Evolutionary conservation across 352 stramenopile genomes (phyloP), one percentile per base, ranked within the genome.

Genomic region (Phytopythium montanum): DNA sequence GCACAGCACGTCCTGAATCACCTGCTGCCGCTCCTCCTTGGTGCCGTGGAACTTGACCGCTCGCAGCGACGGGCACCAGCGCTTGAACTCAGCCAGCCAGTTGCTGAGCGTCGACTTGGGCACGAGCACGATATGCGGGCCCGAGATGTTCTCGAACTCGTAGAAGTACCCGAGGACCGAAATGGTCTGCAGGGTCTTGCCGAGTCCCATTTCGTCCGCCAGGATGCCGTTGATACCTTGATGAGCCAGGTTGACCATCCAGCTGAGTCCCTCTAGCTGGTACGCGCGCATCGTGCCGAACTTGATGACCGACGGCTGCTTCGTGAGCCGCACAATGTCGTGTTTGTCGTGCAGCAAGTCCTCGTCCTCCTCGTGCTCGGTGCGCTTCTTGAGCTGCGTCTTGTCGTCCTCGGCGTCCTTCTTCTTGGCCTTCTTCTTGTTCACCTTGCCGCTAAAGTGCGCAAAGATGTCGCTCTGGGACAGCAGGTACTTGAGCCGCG

Each of bases 151-250:
- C 38, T 95, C 79, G 42, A 87, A 95, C 66, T 95, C 85, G 31
- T 74, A 67, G 36, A 94, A 92, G 58, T 96, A 96, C 5, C 62
- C 87, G 26, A 96, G 66, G 59, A 96, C 84, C 0, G 87, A 96
- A 54, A 96, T 96, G 23, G 87, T 96, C 62, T 96, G 92, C 34
- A 99, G 91, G 1, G 97, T 99, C 72, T 99, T 99, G 34, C 97
- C 97, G n/a, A 99, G 84, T 62, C 91, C 94, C 93, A 99, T 98
- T 72, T 99, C 96, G 66, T 99, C 97, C 0, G 95, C 97, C 28
- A 99, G 70, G 54, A 99, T 99, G 14, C 96, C 97, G 75, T 99
- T 99, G 51, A 99, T 94, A 51, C 98, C 96, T 63, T 99, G 98
- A 66, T 99, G 96, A 56, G 98, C 95, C 10, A 99, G 81, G 68